Evolutionary conservation across 768 basidiomycete species (phyloP).

Genomic region (Mycena maculata): DNA sequence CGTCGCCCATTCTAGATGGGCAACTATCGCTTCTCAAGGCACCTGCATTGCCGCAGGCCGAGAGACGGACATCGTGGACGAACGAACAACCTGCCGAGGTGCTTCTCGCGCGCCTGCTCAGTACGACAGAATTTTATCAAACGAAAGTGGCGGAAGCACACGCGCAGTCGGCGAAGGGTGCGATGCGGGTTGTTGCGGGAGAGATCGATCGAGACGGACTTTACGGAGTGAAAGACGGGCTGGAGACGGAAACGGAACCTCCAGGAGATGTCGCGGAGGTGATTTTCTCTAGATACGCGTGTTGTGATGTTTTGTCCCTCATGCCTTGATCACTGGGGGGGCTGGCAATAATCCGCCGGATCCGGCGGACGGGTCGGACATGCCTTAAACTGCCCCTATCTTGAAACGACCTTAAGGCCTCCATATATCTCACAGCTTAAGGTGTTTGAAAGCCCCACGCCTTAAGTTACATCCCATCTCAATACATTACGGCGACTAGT

Average conservation of each 20-base stretch:
- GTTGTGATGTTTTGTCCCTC: slow-evolving; percentile 63
- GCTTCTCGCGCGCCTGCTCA: slow-evolving; percentile 55
- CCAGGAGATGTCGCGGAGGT: slow-evolving; percentile 56
- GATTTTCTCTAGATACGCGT: slow-evolving; percentile 58
- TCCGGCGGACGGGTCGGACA: too few species aligned
- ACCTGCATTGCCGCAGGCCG: slow-evolving; percentile 47
- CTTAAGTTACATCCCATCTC: too few species aligned
- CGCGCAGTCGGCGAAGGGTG: slow-evolving; percentile 62
- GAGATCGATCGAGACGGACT: slow-evolving; percentile 75
- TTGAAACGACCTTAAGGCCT: too few species aligned
- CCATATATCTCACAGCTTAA: too few species aligned
- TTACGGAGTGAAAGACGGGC: slow-evolving; percentile 47
- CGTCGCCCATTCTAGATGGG: slow-evolving; percentile 59
- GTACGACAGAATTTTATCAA: slow-evolving; percentile 64
- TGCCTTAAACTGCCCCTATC: too few species aligned
- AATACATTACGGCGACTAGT: too few species aligned
- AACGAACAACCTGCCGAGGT: slow-evolving; percentile 48
- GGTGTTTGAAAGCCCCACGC: too few species aligned
- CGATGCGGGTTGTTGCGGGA: slow-evolving; percentile 66
- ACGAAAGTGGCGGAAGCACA: slow-evolving; percentile 58
- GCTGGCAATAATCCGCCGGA: too few species aligned
- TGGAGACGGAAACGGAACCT: slow-evolving; percentile 50
- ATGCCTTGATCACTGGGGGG: slow-evolving; percentile 60
- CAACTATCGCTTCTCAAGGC: slow-evolving; percentile 58
- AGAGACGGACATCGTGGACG: slow-evolving; percentile 39